Base-by-base conservation (phyloP, 2,329 filamentous ascomycete genomes). In the Achaetomium macrosporum region DNA sequence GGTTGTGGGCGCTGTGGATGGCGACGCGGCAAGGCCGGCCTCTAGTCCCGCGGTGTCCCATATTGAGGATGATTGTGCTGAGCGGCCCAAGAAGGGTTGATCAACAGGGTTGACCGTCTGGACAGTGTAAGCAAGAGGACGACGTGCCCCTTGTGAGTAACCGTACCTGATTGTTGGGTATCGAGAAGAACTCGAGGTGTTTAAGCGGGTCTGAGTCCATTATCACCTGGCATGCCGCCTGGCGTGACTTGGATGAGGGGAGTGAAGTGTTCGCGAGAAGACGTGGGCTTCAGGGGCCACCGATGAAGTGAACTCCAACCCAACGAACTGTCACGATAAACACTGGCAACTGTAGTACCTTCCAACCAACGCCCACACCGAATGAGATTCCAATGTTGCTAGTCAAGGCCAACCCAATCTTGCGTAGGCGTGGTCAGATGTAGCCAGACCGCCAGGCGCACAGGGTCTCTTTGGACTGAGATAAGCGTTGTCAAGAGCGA, bases 171-270 rank as follows among this genome's bases (percentile, higher is more conserved):
- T 64, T 67, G 43, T 70, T 71, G 47, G 69, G 68, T 49, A 67
- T 69, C 50, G 68, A 64, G 61, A 72, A 72, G 61, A 68, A 72
- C 59, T 69, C 69, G 55, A 71, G 63, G 41, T 70, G 65, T 63
- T 62, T 68, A 37, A 71, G 61, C 13, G 70, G 62, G 48, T 70
- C 66, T 20, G 65, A 61, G 60, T 72, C 69, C 70, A 72, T 72
- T 42, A 50, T 61, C 52, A 58, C 51, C 51, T 60, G 53, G 64
- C 67, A 68, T 68, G 54, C 61, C 66, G 58, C 16, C 42, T 15
- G 51, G 43, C 30, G 49, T 29, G 36, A 16, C 37, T 19, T 51
- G 9, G 15, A 12, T 40, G 45, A 43, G 31, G 35, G n/a, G n/a
- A 39, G 36, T 20, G 29, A n/a, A 19, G 29, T 48, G 35, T 17